These are phyloP conservation scores for Backusella luteola DNA, from an alignment of 192 early-diverging fungal genomes.

Conservation along the genomic window DNA sequence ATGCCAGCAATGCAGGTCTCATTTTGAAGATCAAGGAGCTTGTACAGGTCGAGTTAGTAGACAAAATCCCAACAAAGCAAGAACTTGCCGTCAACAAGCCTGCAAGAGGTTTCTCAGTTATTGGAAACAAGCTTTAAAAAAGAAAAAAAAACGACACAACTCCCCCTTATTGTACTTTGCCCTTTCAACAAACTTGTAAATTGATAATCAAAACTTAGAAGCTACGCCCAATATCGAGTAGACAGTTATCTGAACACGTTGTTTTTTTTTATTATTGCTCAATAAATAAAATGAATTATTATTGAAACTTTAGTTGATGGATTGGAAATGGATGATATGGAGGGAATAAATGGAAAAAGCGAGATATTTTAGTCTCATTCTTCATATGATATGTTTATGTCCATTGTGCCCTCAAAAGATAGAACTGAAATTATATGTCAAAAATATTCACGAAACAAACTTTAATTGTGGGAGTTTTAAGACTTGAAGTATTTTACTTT, in stretches of 20 bases:
- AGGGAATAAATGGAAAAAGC: too few relatives aligned
- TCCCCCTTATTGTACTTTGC: neutral
- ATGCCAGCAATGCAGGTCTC: slow-evolving; percentile 43
- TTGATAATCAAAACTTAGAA: neutral
- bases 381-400: too few relatives aligned
- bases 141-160: neutral
- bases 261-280: neutral
- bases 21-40: slow-evolving; percentile 55
- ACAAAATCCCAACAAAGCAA: slow-evolving; percentile 31
- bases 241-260: neutral
- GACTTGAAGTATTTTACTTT: too few relatives aligned
- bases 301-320: neutral
- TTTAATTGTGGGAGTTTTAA: too few relatives aligned
- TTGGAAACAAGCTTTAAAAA: slow-evolving; percentile 18
- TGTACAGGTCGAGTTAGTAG: slow-evolving; percentile 43
- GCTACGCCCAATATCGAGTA: neutral
- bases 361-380: too few relatives aligned
- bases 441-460: too few relatives aligned
- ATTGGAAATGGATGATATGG: too few relatives aligned
- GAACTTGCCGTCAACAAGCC: slow-evolving; percentile 32
- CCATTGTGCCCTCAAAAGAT: too few relatives aligned
- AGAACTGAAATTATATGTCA: too few relatives aligned
- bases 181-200: neutral
- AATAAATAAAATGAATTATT: neutral
- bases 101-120: slow-evolving; percentile 33